phyloP scores from a whole-genome alignment of 2,329 filamentous ascomycete genomes.

The Colletotrichum phormii region DNA sequence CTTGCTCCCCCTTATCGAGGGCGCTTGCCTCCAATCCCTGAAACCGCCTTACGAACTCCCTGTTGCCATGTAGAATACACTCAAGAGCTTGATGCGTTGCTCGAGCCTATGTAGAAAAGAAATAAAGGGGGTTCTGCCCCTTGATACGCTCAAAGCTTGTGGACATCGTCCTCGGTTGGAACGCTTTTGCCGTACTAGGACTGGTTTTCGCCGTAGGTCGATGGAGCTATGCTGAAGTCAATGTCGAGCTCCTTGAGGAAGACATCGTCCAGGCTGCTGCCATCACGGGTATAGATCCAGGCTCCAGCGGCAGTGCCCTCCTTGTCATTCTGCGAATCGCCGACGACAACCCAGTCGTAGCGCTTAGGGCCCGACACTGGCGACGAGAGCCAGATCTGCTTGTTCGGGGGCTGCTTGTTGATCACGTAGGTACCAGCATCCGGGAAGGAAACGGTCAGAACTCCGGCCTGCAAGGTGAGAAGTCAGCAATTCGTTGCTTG shows the following conservation, averaged over 20 bases:
- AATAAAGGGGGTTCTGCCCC: neutral
- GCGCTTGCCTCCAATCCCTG: neutral
- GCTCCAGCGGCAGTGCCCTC: slow-evolving; percentile 78
- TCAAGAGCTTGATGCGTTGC: neutral
- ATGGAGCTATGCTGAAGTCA: slow-evolving; percentile 57
- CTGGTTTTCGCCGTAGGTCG: slow-evolving; percentile 36
- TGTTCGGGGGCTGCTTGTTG: slow-evolving; percentile 99
- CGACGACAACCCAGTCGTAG: slow-evolving; percentile 86
- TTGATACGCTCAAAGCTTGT: neutral
- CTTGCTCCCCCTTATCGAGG: neutral
- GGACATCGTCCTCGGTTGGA: neutral
- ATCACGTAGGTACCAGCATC: slow-evolving; percentile 86
- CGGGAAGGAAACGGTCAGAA: slow-evolving; percentile 80
- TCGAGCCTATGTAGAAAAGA: neutral
- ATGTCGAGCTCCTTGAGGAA: slow-evolving; percentile 82
- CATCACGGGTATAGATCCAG: slow-evolving; percentile 92
- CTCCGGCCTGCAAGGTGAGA: slow-evolving; percentile 73
- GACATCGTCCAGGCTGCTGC: slow-evolving; percentile 78
- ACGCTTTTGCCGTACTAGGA: slow-evolving; percentile 13
- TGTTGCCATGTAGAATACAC: slow-evolving; percentile 31
- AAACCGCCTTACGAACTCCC: slow-evolving; percentile 27
- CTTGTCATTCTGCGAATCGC: slow-evolving; percentile 82
- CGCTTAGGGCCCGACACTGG: slow-evolving; percentile 92
- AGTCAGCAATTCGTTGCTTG: slow-evolving; percentile 30
- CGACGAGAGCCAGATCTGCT: slow-evolving; percentile 96